phyloP scores from a whole-genome alignment of 192 early-diverging fungal species.

The Podila verticillata region DNA sequence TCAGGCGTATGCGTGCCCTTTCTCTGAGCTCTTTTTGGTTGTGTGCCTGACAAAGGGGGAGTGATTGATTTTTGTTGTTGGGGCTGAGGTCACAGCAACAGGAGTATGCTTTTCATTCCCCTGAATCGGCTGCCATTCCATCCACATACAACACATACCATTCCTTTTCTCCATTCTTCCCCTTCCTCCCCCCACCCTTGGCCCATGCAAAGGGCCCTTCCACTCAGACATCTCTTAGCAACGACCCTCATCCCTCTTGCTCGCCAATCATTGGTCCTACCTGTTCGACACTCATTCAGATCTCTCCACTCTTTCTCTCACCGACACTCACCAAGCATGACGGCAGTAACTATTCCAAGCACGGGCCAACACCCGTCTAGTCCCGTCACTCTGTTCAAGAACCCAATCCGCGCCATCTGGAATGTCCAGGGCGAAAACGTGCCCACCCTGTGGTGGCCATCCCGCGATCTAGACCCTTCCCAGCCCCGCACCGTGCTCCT shows the following conservation, averaged over 20 bases:
- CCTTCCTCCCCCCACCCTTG: not conserved
- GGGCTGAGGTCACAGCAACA: too few relatives aligned
- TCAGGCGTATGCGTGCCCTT: too few relatives aligned
- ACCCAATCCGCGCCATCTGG: constrained; percentile 41
- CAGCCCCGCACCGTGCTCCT: constrained; percentile 31
- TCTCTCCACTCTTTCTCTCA: not conserved
- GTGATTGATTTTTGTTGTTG: too few relatives aligned
- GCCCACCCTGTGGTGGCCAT: constrained; percentile 47
- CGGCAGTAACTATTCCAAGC: constrained; percentile 2
- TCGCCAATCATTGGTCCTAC: not conserved
- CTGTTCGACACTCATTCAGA: not conserved
- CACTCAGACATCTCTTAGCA: not conserved
- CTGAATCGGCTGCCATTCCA: too few relatives aligned
- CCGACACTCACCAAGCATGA: constrained; percentile 1
- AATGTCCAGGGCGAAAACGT: constrained; percentile 45
- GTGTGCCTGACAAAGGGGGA: not conserved
- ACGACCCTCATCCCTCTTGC: not conserved
- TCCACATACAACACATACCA: too few relatives aligned
- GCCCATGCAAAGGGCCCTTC: too few relatives aligned
- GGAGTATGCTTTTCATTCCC: too few relatives aligned
- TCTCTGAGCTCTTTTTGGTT: too few relatives aligned
- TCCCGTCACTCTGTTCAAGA: constrained; percentile 41
- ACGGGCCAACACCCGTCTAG: constrained; percentile 7
- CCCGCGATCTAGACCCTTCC: constrained; percentile 7
- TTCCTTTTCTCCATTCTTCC: not conserved